These are phyloP conservation scores for Phytophthora agathidicida DNA, from an alignment of 352 stramenopile genomes.

Conservation along the genomic window DNA sequence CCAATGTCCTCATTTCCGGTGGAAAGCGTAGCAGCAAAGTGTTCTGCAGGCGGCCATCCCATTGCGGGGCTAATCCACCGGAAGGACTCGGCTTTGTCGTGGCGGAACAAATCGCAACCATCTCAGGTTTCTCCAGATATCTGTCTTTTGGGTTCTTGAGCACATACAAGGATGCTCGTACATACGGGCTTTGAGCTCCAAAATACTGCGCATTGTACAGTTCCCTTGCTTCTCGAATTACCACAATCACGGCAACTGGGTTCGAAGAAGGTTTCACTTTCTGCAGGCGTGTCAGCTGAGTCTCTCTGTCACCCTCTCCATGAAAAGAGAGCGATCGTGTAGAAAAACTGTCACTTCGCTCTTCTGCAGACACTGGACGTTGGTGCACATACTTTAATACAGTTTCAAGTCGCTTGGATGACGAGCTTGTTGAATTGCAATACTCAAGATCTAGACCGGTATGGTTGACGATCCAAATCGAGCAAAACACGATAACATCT, in stretches of 20 bases:
- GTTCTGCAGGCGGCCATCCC: conserved; percentile 79
- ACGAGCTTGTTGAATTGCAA: conserved; percentile 84
- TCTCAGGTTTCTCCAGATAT: conserved; percentile 79
- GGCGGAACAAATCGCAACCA: conserved; percentile 75
- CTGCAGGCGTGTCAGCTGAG: conserved; percentile 62
- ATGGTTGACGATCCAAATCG: conserved; percentile 90
- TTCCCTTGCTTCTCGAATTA: conserved; percentile 78
- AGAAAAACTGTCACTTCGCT: conserved; percentile 69
- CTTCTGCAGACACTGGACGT: conserved; percentile 40
- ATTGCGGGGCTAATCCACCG: conserved; percentile 75
- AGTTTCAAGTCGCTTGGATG: conserved; percentile 64
- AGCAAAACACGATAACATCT: conserved; percentile 88
- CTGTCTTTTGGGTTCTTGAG: conserved; percentile 84
- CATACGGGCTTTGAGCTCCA: conserved; percentile 85
- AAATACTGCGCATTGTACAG: conserved; percentile 90
- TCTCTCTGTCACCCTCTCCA: conserved; percentile 51
- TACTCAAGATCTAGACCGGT: conserved; percentile 87
- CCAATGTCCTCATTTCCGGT: conserved; percentile 57
- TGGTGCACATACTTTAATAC: conserved; percentile 82
- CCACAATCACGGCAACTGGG: conserved; percentile 81
- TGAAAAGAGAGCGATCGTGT: conserved; percentile 69
- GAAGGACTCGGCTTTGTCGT: conserved; percentile 82
- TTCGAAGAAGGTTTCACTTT: conserved; percentile 82
- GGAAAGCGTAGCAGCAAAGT: conserved; percentile 80
- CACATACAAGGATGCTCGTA: conserved; percentile 79